Evolutionary conservation across 352 stramenopile genomes (phyloP), one percentile per base, ranked within the genome.

Genomic region (Thalassiosira exigua): DNA sequence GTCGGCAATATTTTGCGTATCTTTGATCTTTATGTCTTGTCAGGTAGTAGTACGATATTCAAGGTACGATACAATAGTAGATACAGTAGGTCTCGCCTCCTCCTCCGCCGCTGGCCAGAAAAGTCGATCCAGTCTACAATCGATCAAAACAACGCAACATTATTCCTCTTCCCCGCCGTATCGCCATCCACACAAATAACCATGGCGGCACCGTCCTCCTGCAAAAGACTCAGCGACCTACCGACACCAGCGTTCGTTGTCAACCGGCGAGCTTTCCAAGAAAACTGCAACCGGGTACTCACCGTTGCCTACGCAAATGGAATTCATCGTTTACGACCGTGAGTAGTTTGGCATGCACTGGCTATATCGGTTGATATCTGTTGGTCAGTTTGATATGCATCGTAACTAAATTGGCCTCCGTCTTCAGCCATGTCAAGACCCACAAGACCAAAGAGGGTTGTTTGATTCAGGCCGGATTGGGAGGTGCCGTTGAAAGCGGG

Each of bases 381-480:
- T n/a, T n/a, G n/a, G n/a, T n/a, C n/a, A n/a, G n/a, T n/a, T n/a
- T n/a, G n/a, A n/a, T n/a, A n/a, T n/a, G n/a, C n/a, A n/a, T n/a
- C n/a, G n/a, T n/a, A n/a, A n/a, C 14, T 44, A 44, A 14, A 14
- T 14, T 44, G 36, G 36, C 36, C 36, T 39, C 19, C 59, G 19
- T 46, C 21, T 44, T 22, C 39, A 68, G 59, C 51, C 74, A 82
- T 29, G 57, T 82, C 12, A 82, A 82, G 51, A 82, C 74, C 5
- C 74, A 82, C 50, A 82, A 82, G 67, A 82, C 74, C 9, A 60
- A 22, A 21, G 67, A 79, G 60, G 74, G 74, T 53, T 68, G 41
- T 17, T 11, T 73, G 7, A 78, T 82, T 27, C 74, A 82, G 56
- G 58, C 67, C 4, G 57, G 71, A 19, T 27, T 74, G 19, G 60